phyloP scores from a whole-genome alignment of 371 early-diverging fungal species.

The Conidiobolus incongruus region DNA sequence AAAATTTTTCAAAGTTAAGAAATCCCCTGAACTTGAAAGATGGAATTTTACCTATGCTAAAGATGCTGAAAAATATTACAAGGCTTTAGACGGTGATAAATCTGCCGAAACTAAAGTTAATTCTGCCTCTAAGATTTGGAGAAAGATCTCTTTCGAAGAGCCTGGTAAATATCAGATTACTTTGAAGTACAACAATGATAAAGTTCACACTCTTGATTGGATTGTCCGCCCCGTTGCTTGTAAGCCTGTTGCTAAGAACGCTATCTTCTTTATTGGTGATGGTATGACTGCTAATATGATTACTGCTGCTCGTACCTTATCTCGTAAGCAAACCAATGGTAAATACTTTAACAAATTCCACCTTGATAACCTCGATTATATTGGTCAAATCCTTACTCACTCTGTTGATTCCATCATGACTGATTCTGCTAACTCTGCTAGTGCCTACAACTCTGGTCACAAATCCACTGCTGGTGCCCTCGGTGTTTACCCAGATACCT shows the following conservation, averaged over 20 bases:
- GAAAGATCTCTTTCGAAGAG: conserved; percentile 21
- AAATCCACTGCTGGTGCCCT: conserved; percentile 33
- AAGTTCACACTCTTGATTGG: too few species aligned
- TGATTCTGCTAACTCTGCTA: conserved; percentile 55
- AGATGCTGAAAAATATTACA: conserved; percentile 20
- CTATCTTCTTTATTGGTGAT: too few species aligned
- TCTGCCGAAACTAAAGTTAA: conserved; percentile 15
- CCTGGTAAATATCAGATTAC: too few species aligned
- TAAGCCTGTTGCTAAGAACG: too few species aligned
- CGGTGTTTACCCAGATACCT: conserved; percentile 38
- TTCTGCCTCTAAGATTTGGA: conserved; percentile 29
- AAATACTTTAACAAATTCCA: conserved; percentile 26
- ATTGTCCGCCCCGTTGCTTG: too few species aligned
- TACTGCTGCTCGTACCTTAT: conserved; percentile 25
- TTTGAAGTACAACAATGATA: too few species aligned
- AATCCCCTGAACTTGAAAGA: conserved; percentile 13
- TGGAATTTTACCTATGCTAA: conserved; percentile 31
- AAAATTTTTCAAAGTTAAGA: conserved; percentile 16
- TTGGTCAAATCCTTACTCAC: conserved; percentile 44
- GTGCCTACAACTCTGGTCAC: conserved; percentile 36
- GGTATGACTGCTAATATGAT: too few species aligned
- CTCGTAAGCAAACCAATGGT: conserved; percentile 23
- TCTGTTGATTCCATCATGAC: conserved; percentile 45
- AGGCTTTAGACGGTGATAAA: conserved; percentile 9
- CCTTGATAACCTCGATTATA: conserved; percentile 33